Evolutionary conservation across 805 yeast species (phyloP), one percentile per base, ranked within the genome.

Genomic region (Cyberlindnera sargentensis): DNA sequence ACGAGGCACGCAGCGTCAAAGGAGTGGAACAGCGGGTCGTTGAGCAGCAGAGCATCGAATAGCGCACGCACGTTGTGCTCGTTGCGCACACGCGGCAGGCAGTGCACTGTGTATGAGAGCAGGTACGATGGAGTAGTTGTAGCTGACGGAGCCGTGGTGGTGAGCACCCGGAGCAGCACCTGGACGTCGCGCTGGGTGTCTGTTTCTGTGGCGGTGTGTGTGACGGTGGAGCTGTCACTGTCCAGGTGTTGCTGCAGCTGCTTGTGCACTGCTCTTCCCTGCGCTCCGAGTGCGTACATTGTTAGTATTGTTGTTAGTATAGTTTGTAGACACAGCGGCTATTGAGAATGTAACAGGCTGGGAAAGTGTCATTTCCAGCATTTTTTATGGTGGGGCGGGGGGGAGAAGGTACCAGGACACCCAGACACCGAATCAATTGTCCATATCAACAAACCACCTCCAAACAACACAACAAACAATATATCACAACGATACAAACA

Each of bases 81-180:
- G 29, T 63, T 58, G 50, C 72, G 73, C 37, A 73, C 63, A 25
- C 58, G 67, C 1, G 78, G 77, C 8, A 73, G 39, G 53, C 73
- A 71, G 48, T 71, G 68, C 47, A 64, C 71, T 4, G 69, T 40
- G 48, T 68, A 71, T 3, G 76, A 69, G 36, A 72, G 51, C 7
- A 50, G 29, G 36, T 36, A 39, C n/a, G 42, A 43, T 6, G 42
- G 39, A n/a, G 42, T 43, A 27, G 35, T n/a, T 15, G 23, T 40
- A 4, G 31, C n/a, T 8, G 39, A n/a, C 2, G 20, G 20, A 15
- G 20, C 20, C 20, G 20, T 15, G 20, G 20, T 24, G 7, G 49
- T 45, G 4, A 57, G 46, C 1, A 49, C 28, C 2, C 55, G 44
- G 9, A 55, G 36, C 10, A 57, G 44, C 60, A 62, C 23, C 53